These are phyloP conservation scores for Termitomyces sp. DNA, from an alignment of 768 basidiomycete species.

Conservation along the genomic window DNA sequence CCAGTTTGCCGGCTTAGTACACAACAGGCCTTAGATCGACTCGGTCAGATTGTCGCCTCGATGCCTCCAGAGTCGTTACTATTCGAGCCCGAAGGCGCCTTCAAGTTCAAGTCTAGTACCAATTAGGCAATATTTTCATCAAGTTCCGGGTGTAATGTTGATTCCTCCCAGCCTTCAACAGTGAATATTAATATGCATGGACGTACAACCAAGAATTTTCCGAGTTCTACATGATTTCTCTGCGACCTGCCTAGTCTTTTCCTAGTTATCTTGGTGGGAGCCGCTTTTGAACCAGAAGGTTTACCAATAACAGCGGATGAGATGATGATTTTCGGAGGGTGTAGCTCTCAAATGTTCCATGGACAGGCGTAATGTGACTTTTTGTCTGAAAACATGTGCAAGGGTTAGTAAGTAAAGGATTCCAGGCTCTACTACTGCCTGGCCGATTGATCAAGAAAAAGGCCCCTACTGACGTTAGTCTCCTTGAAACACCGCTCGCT, in stretches of 20 bases:
- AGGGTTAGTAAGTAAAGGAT: too few relatives aligned
- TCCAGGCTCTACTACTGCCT: too few relatives aligned
- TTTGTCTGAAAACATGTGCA: too few relatives aligned
- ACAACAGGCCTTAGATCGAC: constrained; percentile 5
- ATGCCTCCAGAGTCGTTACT: background rate
- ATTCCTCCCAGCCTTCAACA: too few relatives aligned
- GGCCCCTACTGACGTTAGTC: too few relatives aligned
- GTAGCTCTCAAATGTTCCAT: background rate
- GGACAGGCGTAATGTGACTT: too few relatives aligned
- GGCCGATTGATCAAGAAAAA: too few relatives aligned
- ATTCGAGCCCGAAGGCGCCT: background rate
- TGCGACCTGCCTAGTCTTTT: background rate
- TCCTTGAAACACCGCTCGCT: background rate
- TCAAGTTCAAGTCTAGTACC: background rate
- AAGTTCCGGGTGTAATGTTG: background rate
- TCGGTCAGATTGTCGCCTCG: background rate
- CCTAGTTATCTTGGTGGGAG: background rate
- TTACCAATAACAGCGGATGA: background rate
- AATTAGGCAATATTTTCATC: background rate
- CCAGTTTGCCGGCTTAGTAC: background rate
- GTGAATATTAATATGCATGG: too few relatives aligned
- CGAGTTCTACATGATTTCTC: background rate
- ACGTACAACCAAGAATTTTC: background rate
- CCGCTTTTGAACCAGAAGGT: background rate
- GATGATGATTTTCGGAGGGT: background rate